These are phyloP conservation scores for Stereocaulon alpinum DNA, from an alignment of 495 filamentous ascomycete species.

Conservation along the genomic window DNA sequence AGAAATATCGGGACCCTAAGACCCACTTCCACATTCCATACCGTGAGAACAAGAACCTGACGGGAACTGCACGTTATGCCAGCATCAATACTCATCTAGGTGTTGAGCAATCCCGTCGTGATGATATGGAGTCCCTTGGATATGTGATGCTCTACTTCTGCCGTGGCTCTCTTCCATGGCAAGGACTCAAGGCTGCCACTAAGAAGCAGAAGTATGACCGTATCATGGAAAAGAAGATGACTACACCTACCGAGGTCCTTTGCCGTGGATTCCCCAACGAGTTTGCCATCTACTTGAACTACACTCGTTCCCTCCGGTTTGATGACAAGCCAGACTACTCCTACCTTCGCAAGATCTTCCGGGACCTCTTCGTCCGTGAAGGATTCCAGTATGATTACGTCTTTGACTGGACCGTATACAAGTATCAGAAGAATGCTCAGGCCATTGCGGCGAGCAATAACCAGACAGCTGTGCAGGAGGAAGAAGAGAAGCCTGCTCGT, in stretches of 20 bases:
- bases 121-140: constrained; percentile 98
- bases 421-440: constrained; percentile 99
- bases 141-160: constrained; percentile 99
- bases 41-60: constrained; percentile 99
- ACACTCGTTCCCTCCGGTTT: constrained; percentile 96
- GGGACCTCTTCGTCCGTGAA: constrained; percentile 97
- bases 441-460: constrained; percentile 70
- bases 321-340: constrained; percentile 99
- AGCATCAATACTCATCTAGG: constrained; percentile 99
- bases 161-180: constrained; percentile 97
- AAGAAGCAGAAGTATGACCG: constrained; percentile 99
- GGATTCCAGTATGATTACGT: constrained; percentile 99
- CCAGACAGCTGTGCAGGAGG: constrained; percentile 57
- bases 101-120: constrained; percentile 96
- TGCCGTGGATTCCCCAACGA: constrained; percentile 99
- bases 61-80: constrained; percentile 96
- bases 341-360: constrained; percentile 99
- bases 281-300: constrained; percentile 99
- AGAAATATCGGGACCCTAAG: constrained; percentile 99
- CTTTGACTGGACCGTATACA: constrained; percentile 99
- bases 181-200: constrained; percentile 97
- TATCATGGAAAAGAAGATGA: constrained; percentile 99
- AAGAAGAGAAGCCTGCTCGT: constrained; percentile 60
- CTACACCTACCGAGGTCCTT: constrained; percentile 95
- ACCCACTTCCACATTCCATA: constrained; percentile 99